Evolutionary conservation across 2,329 filamentous ascomycete species (phyloP).

Genomic region (Diplodia intermedia): DNA sequence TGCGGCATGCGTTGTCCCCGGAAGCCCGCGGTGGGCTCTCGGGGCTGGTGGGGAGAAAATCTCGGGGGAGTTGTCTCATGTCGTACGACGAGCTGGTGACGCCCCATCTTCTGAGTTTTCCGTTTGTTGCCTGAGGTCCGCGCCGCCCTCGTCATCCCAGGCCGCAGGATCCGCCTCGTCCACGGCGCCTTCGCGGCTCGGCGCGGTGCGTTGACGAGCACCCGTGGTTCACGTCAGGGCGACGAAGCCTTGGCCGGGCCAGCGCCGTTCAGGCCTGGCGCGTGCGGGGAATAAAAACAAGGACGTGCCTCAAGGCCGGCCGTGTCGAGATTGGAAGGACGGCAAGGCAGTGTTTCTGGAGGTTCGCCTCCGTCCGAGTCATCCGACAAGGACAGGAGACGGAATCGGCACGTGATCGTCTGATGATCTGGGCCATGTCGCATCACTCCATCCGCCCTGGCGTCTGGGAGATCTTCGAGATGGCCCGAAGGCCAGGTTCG

Average conservation of each 20-base stretch:
- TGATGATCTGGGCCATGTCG: neutral
- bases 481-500: neutral
- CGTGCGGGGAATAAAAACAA: neutral
- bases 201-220: slow-evolving; percentile 9
- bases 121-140: slow-evolving; percentile 9
- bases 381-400: neutral
- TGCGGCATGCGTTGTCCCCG: neutral
- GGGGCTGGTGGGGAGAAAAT: slow-evolving; percentile 21
- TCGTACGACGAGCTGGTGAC: slow-evolving; percentile 29
- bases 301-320: neutral
- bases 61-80: slow-evolving; percentile 26
- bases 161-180: neutral
- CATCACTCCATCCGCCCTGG: slow-evolving; percentile 8
- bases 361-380: neutral
- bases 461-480: slow-evolving; percentile 20
- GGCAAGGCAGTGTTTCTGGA: neutral
- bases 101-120: slow-evolving; percentile 17
- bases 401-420: neutral
- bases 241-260: neutral
- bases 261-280: neutral
- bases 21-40: neutral
- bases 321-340: neutral
- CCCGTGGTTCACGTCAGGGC: neutral
- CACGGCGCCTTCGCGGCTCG: slow-evolving; percentile 17
- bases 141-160: neutral